Evolutionary conservation across 2,329 filamentous ascomycete species (phyloP).

Genomic region (Rutstroemia sydowiana): DNA sequence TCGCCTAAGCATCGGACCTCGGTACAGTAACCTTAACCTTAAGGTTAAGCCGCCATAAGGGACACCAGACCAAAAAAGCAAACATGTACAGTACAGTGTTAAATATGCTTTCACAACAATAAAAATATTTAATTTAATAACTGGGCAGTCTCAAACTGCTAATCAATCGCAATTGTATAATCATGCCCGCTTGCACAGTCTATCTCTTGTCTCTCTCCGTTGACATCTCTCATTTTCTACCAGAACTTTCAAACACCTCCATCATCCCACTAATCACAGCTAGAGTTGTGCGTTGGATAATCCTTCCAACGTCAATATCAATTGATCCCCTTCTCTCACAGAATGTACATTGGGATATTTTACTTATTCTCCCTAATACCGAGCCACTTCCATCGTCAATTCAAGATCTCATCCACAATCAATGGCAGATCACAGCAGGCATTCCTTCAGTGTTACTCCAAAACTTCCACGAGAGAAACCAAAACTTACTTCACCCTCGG

Average conservation of each 20-base stretch:
- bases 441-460: conserved; percentile 37
- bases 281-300: conserved; percentile 41
- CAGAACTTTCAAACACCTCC: conserved; percentile 29
- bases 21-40: no score
- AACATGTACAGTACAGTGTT: no score
- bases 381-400: conserved; percentile 26
- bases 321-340: conserved; percentile 33
- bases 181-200: conserved; percentile 43
- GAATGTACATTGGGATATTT: conserved; percentile 37
- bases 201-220: conserved; percentile 37
- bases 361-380: conserved; percentile 36
- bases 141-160: neutral
- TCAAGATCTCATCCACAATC: conserved; percentile 21
- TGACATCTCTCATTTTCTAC: conserved; percentile 34
- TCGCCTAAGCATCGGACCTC: no score
- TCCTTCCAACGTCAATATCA: conserved; percentile 38
- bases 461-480: conserved; percentile 33
- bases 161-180: neutral
- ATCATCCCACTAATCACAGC: conserved; percentile 36
- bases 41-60: no score
- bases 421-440: conserved; percentile 35
- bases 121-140: neutral
- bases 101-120: no score
- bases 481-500: conserved; percentile 32
- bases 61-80: no score